phyloP scores from a whole-genome alignment of 306 rosid species.

The Styphnolobium japonicum region DNA sequence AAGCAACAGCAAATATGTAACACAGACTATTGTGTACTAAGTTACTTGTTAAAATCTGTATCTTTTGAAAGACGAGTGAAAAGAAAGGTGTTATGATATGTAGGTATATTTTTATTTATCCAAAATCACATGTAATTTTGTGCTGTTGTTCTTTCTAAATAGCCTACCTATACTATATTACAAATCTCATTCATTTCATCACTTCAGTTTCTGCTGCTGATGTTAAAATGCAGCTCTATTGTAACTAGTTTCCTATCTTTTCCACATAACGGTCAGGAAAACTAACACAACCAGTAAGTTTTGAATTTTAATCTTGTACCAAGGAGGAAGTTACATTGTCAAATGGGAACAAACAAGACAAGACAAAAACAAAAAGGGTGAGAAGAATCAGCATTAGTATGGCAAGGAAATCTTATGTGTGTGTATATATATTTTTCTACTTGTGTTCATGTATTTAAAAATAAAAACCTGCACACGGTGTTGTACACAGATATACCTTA shows the following conservation, averaged over 20 bases:
- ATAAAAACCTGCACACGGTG: no score
- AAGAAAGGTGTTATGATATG: constrained; percentile 13
- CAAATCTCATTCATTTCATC: background rate
- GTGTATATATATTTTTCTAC: no score
- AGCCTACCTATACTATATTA: constrained; percentile 1
- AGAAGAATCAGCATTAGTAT: background rate
- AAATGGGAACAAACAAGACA: no score
- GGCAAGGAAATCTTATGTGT: background rate
- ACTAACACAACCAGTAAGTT: background rate
- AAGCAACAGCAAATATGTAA: constrained; percentile 77
- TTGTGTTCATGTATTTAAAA: no score
- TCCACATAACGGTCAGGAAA: background rate
- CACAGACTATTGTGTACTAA: constrained; percentile 15
- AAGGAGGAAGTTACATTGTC: no score
- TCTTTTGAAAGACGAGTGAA: constrained; percentile 14
- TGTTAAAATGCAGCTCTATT: background rate
- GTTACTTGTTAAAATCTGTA: constrained; percentile 28
- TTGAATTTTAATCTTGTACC: background rate
- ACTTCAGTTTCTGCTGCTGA: background rate
- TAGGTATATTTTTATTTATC: constrained; percentile 35
- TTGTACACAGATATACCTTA: no score
- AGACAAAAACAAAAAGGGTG: background rate
- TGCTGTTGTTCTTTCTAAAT: background rate
- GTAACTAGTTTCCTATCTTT: background rate
- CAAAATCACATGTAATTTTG: constrained; percentile 27